Evolutionary conservation across 495 filamentous ascomycete species (phyloP).

Genomic region (Beverwykella pulmonaria): DNA sequence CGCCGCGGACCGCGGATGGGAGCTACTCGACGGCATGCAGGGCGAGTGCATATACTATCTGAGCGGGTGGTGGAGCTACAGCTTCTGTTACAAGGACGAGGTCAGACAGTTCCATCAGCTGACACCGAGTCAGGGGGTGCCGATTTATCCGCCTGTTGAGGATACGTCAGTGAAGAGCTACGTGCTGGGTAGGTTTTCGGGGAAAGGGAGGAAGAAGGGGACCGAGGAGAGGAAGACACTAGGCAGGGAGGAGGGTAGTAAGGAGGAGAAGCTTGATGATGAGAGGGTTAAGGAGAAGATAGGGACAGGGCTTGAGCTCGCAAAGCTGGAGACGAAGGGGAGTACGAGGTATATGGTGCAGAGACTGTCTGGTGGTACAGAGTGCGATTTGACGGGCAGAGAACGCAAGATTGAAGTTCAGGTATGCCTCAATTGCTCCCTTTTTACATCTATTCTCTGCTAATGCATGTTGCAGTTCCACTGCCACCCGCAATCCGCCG

Average conservation of each 20-base stretch:
- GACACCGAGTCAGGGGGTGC: conserved; percentile 63
- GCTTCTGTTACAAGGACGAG: conserved; percentile 86
- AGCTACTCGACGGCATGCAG: conserved; percentile 85
- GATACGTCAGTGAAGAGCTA: conserved; percentile 79
- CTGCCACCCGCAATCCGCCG: conserved; percentile 77
- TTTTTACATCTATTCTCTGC: background rate
- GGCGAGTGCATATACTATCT: conserved; percentile 88
- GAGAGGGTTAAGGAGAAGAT: conserved; percentile 44
- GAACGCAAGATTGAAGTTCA: conserved; percentile 84
- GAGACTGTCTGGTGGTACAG: conserved; percentile 78
- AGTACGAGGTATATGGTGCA: conserved; percentile 91
- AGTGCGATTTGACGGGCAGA: conserved; percentile 87
- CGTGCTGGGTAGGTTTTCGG: conserved; percentile 66
- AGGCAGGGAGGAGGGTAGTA: conserved; percentile 44
- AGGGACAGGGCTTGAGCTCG: conserved; percentile 35
- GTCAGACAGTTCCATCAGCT: conserved; percentile 92
- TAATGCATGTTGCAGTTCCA: conserved; percentile 65
- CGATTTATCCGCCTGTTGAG: conserved; percentile 70
- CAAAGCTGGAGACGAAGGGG: conserved; percentile 60
- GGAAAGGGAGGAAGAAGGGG: conserved; percentile 26
- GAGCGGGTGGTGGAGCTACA: conserved; percentile 96
- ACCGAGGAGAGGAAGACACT: conserved; percentile 39
- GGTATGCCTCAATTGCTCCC: conserved; percentile 31
- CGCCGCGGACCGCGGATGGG: conserved; percentile 82
- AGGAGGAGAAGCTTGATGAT: conserved; percentile 42